Evolutionary conservation across 2,329 filamentous ascomycete species (phyloP).

Genomic region (Fusarium incarnatum): DNA sequence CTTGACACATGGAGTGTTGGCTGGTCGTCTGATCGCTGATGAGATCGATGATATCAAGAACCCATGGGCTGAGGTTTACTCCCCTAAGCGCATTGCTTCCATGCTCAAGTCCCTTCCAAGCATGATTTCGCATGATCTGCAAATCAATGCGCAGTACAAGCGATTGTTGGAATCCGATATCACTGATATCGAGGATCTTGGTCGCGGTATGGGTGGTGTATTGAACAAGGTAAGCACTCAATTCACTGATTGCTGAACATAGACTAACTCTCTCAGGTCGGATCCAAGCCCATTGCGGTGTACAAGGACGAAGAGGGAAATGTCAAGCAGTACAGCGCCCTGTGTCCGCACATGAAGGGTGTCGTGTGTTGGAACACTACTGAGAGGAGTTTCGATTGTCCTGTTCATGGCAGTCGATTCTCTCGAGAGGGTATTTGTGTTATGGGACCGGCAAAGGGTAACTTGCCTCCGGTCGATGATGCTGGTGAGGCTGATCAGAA

Average conservation of each 20-base stretch:
- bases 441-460: slow-evolving; percentile 29
- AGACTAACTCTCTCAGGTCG: not conserved
- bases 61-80: slow-evolving; percentile 62
- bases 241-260: accelerated
- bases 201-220: slow-evolving; percentile 62
- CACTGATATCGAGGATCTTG: slow-evolving; percentile 66
- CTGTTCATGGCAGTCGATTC: slow-evolving; percentile 58
- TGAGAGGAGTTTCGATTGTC: slow-evolving; percentile 68
- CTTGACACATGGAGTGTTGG: slow-evolving; percentile 66
- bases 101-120: slow-evolving; percentile 58
- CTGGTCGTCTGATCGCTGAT: slow-evolving; percentile 64
- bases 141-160: slow-evolving; percentile 69
- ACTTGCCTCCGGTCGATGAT: slow-evolving; percentile 9
- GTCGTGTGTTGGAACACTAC: slow-evolving; percentile 67
- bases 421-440: slow-evolving; percentile 37
- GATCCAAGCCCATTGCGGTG: slow-evolving; percentile 61
- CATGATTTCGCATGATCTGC: slow-evolving; percentile 63
- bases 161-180: slow-evolving; percentile 65
- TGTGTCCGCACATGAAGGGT: slow-evolving; percentile 68
- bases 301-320: slow-evolving; percentile 67
- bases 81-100: slow-evolving; percentile 59
- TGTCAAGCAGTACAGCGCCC: slow-evolving; percentile 62
- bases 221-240: slow-evolving; percentile 55
- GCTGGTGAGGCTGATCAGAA: slow-evolving; percentile 11
- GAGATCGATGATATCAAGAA: slow-evolving; percentile 63